Evolutionary conservation across 108 stramenopile species (phyloP).

Genomic region (Cylindrotheca closterium): DNA sequence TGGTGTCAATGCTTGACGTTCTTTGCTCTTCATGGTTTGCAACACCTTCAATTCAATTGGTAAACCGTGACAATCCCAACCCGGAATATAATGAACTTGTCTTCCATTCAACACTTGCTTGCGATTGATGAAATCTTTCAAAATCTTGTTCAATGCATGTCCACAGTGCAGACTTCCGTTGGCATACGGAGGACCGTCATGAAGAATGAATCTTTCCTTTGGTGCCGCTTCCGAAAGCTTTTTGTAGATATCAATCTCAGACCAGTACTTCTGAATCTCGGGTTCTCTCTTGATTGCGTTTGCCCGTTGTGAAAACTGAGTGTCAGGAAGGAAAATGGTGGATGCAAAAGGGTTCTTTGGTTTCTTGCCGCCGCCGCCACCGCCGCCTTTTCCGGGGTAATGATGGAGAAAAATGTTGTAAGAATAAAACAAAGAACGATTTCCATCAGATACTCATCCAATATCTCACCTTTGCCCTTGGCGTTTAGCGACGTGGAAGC

Average conservation of each 20-base stretch:
- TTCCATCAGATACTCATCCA: neutral
- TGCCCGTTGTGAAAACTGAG: slow-evolving; percentile 92
- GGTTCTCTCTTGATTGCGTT: slow-evolving; percentile 93
- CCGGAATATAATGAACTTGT: slow-evolving; percentile 96
- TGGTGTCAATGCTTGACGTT: slow-evolving; percentile 77
- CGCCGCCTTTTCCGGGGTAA: slow-evolving; percentile 18
- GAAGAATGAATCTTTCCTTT: slow-evolving; percentile 85
- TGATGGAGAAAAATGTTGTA: neutral
- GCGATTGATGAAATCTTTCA: slow-evolving; percentile 98
- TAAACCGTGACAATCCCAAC: slow-evolving; percentile 99
- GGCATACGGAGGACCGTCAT: slow-evolving; percentile 99
- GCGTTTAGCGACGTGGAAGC: slow-evolving; percentile 7
- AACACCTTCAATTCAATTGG: slow-evolving; percentile 99
- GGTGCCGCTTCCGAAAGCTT: slow-evolving; percentile 59
- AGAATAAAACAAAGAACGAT: neutral
- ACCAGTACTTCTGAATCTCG: slow-evolving; percentile 89
- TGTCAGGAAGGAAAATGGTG: slow-evolving; percentile 91
- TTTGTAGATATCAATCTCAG: slow-evolving; percentile 83
- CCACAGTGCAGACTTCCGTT: slow-evolving; percentile 99
- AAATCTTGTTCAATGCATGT: slow-evolving; percentile 97
- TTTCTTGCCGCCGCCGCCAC: slow-evolving; percentile 48
- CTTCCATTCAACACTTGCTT: slow-evolving; percentile 91
- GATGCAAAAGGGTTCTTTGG: slow-evolving; percentile 86
- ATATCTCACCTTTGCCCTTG: neutral
- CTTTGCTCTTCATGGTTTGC: slow-evolving; percentile 87